Evolutionary conservation across 345 rosid species (phyloP).

Genomic region (Euclidium syriacum): DNA sequence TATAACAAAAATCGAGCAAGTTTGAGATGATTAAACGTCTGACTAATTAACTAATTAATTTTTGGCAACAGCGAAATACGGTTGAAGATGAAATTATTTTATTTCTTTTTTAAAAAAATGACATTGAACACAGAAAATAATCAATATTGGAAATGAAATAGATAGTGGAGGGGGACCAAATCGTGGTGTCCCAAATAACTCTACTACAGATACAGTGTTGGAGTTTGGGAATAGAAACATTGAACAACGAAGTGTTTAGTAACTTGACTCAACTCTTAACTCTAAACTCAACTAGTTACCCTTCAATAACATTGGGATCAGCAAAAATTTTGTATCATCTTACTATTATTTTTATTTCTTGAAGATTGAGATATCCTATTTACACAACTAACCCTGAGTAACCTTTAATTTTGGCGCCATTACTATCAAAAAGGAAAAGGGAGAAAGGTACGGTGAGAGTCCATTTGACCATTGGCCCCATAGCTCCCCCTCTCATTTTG

Average conservation of each 20-base stretch:
- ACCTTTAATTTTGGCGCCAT: conserved; percentile 24
- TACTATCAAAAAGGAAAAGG: conserved; percentile 18
- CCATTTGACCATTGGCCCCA: conserved; percentile 28
- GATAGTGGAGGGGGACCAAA: conserved; percentile 27
- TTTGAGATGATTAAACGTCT: no score
- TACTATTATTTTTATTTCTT: not conserved
- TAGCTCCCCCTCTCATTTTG: conserved; percentile 9
- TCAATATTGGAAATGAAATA: conserved; percentile 22
- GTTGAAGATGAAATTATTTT: not conserved
- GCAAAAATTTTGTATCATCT: not conserved
- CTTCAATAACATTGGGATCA: conserved; percentile 27
- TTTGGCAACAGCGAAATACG: not conserved
- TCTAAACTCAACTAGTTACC: conserved; percentile 1
- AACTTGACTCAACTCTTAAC: conserved; percentile 19
- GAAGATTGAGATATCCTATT: not conserved
- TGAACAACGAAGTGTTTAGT: conserved; percentile 27
- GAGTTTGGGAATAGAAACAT: conserved; percentile 26
- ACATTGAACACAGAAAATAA: conserved; percentile 14
- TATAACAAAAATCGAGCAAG: not conserved
- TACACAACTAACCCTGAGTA: not conserved
- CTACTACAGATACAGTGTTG: conserved; percentile 15
- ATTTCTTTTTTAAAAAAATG: not conserved
- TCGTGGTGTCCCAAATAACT: conserved; percentile 23
- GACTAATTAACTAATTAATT: no score
- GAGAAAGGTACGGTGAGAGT: conserved; percentile 18